These are phyloP conservation scores for Pseudogymnoascus sp. DNA, from an alignment of 2,329 filamentous ascomycete genomes.

Conservation along the genomic window DNA sequence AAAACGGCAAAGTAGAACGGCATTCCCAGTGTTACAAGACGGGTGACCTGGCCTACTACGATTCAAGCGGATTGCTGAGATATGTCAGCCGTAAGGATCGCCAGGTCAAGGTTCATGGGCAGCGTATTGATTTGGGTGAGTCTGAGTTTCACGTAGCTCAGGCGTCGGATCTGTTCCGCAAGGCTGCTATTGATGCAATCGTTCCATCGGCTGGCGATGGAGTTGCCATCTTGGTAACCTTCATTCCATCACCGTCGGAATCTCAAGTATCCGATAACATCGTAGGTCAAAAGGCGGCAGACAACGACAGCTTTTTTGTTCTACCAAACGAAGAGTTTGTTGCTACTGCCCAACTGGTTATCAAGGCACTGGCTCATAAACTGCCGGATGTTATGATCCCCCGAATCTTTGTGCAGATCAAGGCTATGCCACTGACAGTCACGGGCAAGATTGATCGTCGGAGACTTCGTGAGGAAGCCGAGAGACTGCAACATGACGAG, in stretches of 20 bases:
- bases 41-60: constrained; percentile 51
- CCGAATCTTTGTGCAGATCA: constrained; percentile 24
- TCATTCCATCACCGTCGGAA: background rate
- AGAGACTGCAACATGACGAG: background rate
- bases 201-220: background rate
- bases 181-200: background rate
- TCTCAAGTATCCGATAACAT: background rate
- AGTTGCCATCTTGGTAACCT: background rate
- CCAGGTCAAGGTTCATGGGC: constrained; percentile 51
- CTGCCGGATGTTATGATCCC: constrained; percentile 32
- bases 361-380: constrained; percentile 22
- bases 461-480: constrained; percentile 22
- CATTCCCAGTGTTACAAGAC: constrained; percentile 52
- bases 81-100: constrained; percentile 45
- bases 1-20: constrained; percentile 49
- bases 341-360: background rate
- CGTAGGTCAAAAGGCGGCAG: background rate
- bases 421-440: constrained; percentile 23
- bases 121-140: constrained; percentile 55
- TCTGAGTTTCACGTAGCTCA: constrained; percentile 33
- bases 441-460: constrained; percentile 29
- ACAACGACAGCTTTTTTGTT: background rate
- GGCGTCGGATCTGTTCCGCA: background rate
- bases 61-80: constrained; percentile 51
- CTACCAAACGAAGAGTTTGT: background rate